phyloP scores from a whole-genome alignment of 345 rosid genomes.

The Euphorbia tirucalli region DNA sequence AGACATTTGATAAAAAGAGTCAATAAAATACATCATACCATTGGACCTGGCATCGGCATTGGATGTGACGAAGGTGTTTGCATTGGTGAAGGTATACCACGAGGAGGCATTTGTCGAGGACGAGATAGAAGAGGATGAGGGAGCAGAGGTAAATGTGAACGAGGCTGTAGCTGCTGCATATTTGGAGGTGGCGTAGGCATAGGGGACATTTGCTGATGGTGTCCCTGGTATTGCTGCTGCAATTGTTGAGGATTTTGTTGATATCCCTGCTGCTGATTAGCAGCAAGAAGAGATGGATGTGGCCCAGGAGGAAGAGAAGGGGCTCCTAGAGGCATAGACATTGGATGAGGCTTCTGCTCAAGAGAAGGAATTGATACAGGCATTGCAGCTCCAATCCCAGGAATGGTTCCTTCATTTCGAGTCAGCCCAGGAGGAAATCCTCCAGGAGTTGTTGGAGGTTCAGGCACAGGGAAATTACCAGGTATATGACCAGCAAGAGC shows the following conservation, averaged over 20 bases:
- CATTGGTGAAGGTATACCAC: conserved; percentile 46
- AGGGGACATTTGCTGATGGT: too few relatives aligned
- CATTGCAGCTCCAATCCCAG: too few relatives aligned
- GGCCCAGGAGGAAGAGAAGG: too few relatives aligned
- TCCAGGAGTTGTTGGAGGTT: conserved; percentile 78
- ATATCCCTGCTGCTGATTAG: conserved; percentile 79
- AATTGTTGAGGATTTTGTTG: conserved; percentile 68
- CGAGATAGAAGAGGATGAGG: conserved; percentile 78
- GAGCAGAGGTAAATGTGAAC: conserved; percentile 72
- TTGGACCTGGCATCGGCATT: conserved; percentile 65
- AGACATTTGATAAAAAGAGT: not conserved
- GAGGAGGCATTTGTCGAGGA: conserved; percentile 80
- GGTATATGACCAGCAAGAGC: conserved; percentile 69
- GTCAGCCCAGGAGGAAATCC: conserved; percentile 70
- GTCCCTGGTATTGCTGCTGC: conserved; percentile 67
- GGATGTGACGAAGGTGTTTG: conserved; percentile 50
- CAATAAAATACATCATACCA: conserved; percentile 68
- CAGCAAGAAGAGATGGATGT: conserved; percentile 70
- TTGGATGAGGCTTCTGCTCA: too few relatives aligned
- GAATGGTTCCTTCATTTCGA: conserved; percentile 89
- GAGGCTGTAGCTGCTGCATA: conserved; percentile 86
- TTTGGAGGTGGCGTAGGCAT: conserved; percentile 65
- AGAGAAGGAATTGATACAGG: too few relatives aligned
- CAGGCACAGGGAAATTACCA: conserved; percentile 64
- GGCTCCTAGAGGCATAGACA: too few relatives aligned